phyloP scores from a whole-genome alignment of 345 rosid genomes.

The Moricandia arvensis region DNA sequence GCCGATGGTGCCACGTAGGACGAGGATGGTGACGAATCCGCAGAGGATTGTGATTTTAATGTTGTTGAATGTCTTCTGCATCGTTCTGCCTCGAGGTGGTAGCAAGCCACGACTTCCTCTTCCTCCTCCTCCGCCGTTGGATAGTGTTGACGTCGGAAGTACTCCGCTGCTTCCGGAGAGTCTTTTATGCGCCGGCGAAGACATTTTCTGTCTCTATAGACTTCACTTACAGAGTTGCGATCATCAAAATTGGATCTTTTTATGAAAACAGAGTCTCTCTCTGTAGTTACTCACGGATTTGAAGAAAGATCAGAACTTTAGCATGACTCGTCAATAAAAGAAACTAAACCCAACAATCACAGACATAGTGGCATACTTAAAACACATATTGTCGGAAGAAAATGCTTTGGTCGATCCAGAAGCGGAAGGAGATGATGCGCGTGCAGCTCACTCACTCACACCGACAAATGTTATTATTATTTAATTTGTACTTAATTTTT shows the following conservation, averaged over 20 bases:
- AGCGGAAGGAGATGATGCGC: slow-evolving; percentile 15
- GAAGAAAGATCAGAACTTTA: slow-evolving; percentile 24
- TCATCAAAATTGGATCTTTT: slow-evolving; percentile 14
- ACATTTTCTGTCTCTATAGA: slow-evolving; percentile 45
- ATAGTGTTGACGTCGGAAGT: slow-evolving; percentile 45
- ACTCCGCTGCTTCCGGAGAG: slow-evolving; percentile 49
- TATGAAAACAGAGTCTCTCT: too few relatives aligned
- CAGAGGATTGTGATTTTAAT: slow-evolving; percentile 95
- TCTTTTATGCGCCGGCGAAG: slow-evolving; percentile 69
- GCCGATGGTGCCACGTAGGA: slow-evolving; percentile 92
- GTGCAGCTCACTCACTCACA: slow-evolving; percentile 31
- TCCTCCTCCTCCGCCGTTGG: slow-evolving; percentile 54
- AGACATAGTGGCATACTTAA: slow-evolving; percentile 19
- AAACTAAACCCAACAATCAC: slow-evolving; percentile 29
- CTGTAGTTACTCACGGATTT: slow-evolving; percentile 11
- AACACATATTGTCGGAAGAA: slow-evolving; percentile 23
- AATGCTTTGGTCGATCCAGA: slow-evolving; percentile 30
- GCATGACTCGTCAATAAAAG: slow-evolving; percentile 1
- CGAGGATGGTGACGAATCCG: slow-evolving; percentile 91
- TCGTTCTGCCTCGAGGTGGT: slow-evolving; percentile 88
- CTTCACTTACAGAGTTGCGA: not conserved
- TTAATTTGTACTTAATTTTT: too few relatives aligned
- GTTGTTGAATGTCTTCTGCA: slow-evolving; percentile 93
- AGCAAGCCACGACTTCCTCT: slow-evolving; percentile 29
- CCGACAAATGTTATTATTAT: slow-evolving; percentile 24